phyloP scores from a whole-genome alignment of 257 asterid genomes.

The Solanum tarijense region DNA sequence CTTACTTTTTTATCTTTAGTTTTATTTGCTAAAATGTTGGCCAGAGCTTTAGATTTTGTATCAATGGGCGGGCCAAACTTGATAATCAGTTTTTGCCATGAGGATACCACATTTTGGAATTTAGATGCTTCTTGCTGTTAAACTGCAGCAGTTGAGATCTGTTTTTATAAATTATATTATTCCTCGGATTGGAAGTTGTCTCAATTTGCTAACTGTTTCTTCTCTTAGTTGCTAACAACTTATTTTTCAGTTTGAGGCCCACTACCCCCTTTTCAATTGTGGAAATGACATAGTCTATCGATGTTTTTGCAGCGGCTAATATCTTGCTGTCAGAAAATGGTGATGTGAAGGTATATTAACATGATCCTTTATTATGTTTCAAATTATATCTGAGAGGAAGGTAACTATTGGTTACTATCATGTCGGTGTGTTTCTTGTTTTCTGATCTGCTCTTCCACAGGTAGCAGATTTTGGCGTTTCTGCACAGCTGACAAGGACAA shows the following conservation, averaged over 20 bases:
- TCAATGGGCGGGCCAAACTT: neutral
- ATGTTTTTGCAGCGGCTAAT: conserved; percentile 84
- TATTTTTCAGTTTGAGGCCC: neutral
- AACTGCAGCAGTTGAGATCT: neutral
- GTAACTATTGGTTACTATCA: neutral
- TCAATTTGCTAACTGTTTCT: neutral
- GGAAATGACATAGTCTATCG: neutral
- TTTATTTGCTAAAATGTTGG: neutral
- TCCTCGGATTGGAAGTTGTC: neutral
- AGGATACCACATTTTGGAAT: neutral
- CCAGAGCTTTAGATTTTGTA: neutral
- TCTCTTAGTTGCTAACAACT: neutral
- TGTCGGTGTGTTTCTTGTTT: neutral
- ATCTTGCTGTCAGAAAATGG: conserved; percentile 92
- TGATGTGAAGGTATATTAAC: conserved; percentile 75
- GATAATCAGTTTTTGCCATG: neutral
- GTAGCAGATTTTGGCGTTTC: conserved; percentile 99
- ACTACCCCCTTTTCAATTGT: neutral
- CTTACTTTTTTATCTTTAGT: neutral
- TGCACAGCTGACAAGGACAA: conserved; percentile 93
- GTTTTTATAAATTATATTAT: neutral
- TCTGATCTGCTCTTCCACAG: conserved; percentile 19
- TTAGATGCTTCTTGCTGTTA: neutral
- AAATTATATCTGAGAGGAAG: neutral
- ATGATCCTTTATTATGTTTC: neutral